These are phyloP conservation scores for Globisporangium canariense DNA, from an alignment of 352 stramenopile genomes.

Conservation along the genomic window DNA sequence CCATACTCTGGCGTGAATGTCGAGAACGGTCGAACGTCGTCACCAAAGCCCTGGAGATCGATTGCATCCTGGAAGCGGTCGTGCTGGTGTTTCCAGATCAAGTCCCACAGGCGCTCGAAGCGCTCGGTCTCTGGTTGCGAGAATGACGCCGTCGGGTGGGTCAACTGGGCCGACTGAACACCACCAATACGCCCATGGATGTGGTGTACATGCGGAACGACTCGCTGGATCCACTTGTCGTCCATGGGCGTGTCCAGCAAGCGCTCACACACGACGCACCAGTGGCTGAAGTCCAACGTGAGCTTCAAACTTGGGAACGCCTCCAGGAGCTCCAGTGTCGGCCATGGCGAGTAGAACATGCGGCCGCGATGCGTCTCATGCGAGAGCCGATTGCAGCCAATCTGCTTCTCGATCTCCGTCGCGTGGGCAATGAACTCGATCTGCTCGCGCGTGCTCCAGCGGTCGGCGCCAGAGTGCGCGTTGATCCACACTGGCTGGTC, in stretches of 20 bases:
- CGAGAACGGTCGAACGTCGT: constrained; percentile 19
- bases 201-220: constrained; percentile 58
- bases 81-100: constrained; percentile 41
- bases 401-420: constrained; percentile 38
- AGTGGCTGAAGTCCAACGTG: constrained; percentile 71
- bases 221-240: constrained; percentile 34
- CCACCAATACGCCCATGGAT: constrained; percentile 60
- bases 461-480: constrained; percentile 56
- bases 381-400: constrained; percentile 32
- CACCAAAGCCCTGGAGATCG: constrained; percentile 9
- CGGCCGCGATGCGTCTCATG: constrained; percentile 69
- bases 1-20: constrained; percentile 78
- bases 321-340: constrained; percentile 52
- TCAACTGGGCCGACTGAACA: constrained; percentile 49
- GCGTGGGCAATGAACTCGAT: constrained; percentile 47
- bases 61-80: constrained; percentile 13
- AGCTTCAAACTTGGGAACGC: constrained; percentile 60
- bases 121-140: constrained; percentile 32
- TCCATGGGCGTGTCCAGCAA: constrained; percentile 48
- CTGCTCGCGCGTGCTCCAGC: constrained; percentile 44
- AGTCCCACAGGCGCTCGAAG: constrained; percentile 53
- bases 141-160: constrained; percentile 29
- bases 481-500: constrained; percentile 46
- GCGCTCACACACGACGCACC: constrained; percentile 54
- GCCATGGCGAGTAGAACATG: constrained; percentile 72